Base-by-base conservation (phyloP, 495 filamentous ascomycete genomes). In the Talaromyces liani region DNA sequence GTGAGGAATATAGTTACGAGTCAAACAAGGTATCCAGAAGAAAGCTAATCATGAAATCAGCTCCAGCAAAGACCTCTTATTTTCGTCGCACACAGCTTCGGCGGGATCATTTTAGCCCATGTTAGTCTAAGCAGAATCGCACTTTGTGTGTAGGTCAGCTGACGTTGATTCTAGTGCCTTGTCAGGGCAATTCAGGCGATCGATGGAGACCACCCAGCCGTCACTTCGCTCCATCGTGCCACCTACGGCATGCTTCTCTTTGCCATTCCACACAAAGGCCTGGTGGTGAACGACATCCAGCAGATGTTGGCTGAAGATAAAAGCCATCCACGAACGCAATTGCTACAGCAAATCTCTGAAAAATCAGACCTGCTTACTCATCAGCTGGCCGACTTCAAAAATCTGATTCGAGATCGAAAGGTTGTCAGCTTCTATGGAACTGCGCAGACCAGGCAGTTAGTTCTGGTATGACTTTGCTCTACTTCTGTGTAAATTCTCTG, bases 221-320 rank as follows among this genome's bases (percentile, higher is more conserved):
- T 74, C 29, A 62, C 65, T 24, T 70, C 72, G 53, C 66, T 75
- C 8, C 47, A 72, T 63, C 68, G 64, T 55, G 73, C 73, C 47
- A 74, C 70, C 20, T 74, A 75, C 64, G 72, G 69, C 61, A 71
- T 75, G 58, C 62, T 75, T 20, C 66, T 74, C 36, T 75, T 75
- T 61, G 69, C 55, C 16, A 70, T 69, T 39, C 73, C 72, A 33
- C 66, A 74, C 62, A 73, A 72, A 64, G 72, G 68, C 34, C 63
- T 76, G 29, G 63, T 73, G 29, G 65, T 71, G 6, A 64, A 75
- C 18, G 69, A 73, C 63, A 72, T 76, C 49, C 39, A 70, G 58
- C 63, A 66, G 49, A 73, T 75, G 67, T 39, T 74, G 25, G 65
- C 58, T 3, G 58, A 64, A 36, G 63, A 70, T 41, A n/a, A 65